Percentiles rank a stretch among this genome's conserved stretches.
These are phyloP conservation scores for Solanum medicagineum DNA, from an alignment of 257 asterid species.

Conservation along the genomic window DNA sequence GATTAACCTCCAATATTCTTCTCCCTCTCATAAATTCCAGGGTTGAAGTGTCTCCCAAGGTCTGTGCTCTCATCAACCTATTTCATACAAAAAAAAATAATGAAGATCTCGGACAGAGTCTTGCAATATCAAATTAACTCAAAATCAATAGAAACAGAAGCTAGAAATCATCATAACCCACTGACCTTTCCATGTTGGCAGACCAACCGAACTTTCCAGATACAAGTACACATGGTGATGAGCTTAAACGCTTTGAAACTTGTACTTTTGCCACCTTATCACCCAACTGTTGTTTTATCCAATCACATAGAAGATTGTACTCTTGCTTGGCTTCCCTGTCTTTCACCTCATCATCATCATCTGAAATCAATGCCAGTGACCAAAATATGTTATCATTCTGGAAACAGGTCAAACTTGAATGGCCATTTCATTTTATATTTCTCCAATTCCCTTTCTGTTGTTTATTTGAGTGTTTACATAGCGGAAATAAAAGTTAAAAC, in stretches of 20 bases:
- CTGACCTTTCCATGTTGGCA: constrained; percentile 97
- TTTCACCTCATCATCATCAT: constrained; percentile 80
- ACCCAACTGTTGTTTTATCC: constrained; percentile 95
- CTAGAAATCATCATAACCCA: background rate
- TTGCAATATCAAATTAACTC: background rate
- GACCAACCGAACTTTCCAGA: constrained; percentile 99
- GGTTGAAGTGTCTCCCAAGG: constrained; percentile 85
- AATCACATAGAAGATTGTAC: constrained; percentile 75
- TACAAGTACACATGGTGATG: constrained; percentile 99
- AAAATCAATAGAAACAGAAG: background rate
- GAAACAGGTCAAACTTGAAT: background rate
- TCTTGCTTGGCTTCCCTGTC: constrained; percentile 84
- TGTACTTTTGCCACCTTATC: constrained; percentile 98
- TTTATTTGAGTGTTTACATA: background rate
- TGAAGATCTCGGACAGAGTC: background rate
- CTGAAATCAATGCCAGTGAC: constrained; percentile 9
- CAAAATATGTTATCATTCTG: background rate
- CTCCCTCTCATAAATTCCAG: constrained; percentile 97
- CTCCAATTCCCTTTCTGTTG: background rate
- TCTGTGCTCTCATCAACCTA: constrained; percentile 93
- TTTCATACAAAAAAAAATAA: background rate
- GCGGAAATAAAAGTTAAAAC: background rate
- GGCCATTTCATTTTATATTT: background rate
- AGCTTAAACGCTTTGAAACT: constrained; percentile 78
- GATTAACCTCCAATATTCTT: constrained; percentile 90